Percentiles rank a stretch among this genome's conserved stretches.
Evolutionary conservation across 768 basidiomycete genomes (phyloP).

Genomic region (Boletus rubroflammeus): DNA sequence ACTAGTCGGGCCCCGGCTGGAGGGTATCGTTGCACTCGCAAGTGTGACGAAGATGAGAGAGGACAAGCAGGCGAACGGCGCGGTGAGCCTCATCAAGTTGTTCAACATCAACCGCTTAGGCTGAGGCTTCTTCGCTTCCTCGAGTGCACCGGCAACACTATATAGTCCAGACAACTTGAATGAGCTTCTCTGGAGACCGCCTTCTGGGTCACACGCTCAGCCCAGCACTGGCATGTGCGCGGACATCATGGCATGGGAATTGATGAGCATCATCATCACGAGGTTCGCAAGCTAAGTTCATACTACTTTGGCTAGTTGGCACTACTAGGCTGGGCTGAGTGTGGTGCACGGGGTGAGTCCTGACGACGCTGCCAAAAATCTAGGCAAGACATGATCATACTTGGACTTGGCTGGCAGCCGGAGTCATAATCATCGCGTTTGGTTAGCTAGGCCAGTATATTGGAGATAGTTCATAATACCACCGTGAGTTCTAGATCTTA

Average conservation of each 20-base stretch:
- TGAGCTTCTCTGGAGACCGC: not conserved
- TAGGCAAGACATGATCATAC: too few relatives aligned
- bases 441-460: too few relatives aligned
- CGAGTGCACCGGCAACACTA: not conserved
- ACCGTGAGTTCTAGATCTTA: not conserved
- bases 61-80: conserved; percentile 9
- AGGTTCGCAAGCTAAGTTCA: not conserved
- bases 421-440: too few relatives aligned
- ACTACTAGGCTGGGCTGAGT: not conserved
- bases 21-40: conserved; percentile 9
- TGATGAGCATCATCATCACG: not conserved
- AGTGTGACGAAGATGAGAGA: conserved; percentile 7
- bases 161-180: not conserved
- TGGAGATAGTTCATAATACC: too few relatives aligned
- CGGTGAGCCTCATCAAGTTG: conserved; percentile 17
- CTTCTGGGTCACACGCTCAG: not conserved
- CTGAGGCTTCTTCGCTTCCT: not conserved
- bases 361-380: too few relatives aligned
- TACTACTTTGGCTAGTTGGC: not conserved
- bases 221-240: not conserved
- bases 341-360: too few relatives aligned
- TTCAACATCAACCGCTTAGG: not conserved
- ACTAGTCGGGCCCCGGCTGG: conserved; percentile 30
- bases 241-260: not conserved
- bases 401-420: too few relatives aligned